These are phyloP conservation scores for Arthrobotrys pseudoclavata DNA, from an alignment of 2,329 filamentous ascomycete genomes.

Conservation along the genomic window DNA sequence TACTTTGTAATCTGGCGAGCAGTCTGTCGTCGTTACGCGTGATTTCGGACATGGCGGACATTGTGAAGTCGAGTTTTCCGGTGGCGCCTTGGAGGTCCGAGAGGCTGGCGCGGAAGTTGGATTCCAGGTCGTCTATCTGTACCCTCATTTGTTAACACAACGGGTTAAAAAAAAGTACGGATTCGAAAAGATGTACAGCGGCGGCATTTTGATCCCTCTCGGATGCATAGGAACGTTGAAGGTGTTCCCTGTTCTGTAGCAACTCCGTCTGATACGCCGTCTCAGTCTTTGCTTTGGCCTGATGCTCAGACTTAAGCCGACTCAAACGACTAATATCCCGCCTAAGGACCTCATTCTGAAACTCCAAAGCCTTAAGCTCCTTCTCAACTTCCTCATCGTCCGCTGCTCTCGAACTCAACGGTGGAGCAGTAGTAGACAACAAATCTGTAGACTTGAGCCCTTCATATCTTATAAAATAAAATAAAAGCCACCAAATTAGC, in stretches of 20 bases:
- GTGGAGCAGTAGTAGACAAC: conserved; percentile 20
- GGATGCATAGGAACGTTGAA: conserved; percentile 48
- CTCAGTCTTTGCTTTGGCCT: conserved; percentile 39
- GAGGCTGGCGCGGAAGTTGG: conserved; percentile 45
- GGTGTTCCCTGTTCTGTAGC: conserved; percentile 38
- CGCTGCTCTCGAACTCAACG: conserved; percentile 28
- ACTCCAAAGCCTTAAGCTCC: conserved; percentile 38
- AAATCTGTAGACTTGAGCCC: conserved; percentile 43
- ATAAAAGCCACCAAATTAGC: background rate
- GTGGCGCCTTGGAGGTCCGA: conserved; percentile 40
- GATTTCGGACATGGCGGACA: conserved; percentile 56
- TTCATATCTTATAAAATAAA: conserved; percentile 47
- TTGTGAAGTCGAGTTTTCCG: conserved; percentile 50
- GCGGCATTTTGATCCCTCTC: conserved; percentile 53
- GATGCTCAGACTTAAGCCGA: conserved; percentile 38
- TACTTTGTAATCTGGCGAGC: conserved; percentile 49
- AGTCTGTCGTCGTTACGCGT: conserved; percentile 50
- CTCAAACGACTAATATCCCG: conserved; percentile 34
- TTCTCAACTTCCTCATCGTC: conserved; percentile 32
- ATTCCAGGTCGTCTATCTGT: conserved; percentile 53
- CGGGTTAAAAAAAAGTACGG: background rate
- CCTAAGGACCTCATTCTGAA: conserved; percentile 50
- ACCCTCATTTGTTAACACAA: background rate
- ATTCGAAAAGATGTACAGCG: conserved; percentile 15
- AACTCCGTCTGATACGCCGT: conserved; percentile 27